Base-by-base conservation (phyloP, 164 flowering plant genomes). In the Sextonia rubra region DNA sequence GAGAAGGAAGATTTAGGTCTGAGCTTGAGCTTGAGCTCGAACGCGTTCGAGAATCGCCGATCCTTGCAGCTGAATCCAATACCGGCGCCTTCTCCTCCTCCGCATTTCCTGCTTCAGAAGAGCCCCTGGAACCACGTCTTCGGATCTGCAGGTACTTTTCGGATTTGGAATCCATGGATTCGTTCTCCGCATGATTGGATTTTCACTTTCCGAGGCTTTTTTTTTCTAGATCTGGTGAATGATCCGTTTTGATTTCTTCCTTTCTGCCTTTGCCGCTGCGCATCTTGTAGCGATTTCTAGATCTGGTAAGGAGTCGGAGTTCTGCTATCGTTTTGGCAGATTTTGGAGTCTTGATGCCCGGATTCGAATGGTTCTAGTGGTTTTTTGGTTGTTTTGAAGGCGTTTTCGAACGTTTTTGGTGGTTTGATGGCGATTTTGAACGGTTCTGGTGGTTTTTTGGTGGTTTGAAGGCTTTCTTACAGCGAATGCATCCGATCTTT, bases 1-100 rank as follows among this genome's bases (percentile, higher is more conserved):
- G 90, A 72, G 20, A 90, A 82, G 64, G 92, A 89, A 63, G 93
- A 89, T 78, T 76, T 93, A 73, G 92, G 97, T 27, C 75, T 93
- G 83, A 87, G 89, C 61, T 80, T 73, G 76, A 60, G 70, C 23
- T 68, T 73, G 71, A 37, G 60, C 30, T 32, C 66, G 4, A 30
- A 12, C 17, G 55, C 49, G 71, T 56, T 75, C 12, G 77, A 79
- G 48, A 69, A 61, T 44, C 56, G 74, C 25, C 27, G 1, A n/a
- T 58, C 68, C 17, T 17, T 71, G 66, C 66, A 32, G 47, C 23
- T 58, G 26, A 63, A 47, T 63, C 68, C 63, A 20, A 61, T 71
- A 68, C 58, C 47, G 63, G 23, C 20, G 25, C 37, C 67, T 2
- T 61, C 67, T 25, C 74, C n/a, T 14, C 44, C 74, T 22, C 8